Evolutionary conservation across 2,329 filamentous ascomycete genomes (phyloP), one percentile per base, ranked within the genome.

Genomic region (Aspergillus glaucus): DNA sequence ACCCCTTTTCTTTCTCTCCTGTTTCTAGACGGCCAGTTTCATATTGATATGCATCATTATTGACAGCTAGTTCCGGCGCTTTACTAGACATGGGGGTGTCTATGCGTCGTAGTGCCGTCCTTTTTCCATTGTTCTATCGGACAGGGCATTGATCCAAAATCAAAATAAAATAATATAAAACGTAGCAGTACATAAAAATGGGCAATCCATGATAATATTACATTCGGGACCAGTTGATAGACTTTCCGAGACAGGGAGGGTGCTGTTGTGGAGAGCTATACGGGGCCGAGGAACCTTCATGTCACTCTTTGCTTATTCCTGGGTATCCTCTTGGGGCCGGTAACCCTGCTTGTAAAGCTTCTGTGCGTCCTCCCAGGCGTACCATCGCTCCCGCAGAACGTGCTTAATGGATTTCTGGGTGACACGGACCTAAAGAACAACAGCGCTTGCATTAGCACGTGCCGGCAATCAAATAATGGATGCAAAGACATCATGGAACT

Each of bases 361-460:
- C 46, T 62, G 60, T 30, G 69, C 70, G 36, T 72, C 69, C 49
- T 69, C 68, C 86, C 89, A 97, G 8, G 87, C 80, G 71, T 95
- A 92, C 74, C 82, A 93, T 61, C 92, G 80, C 72, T 96, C 91
- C 32, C 88, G 92, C 62, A 97, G 75, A 44, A 85, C 80, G 57
- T 93, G 86, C 73, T 88, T 89, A 69, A 97, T 95, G 42, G 79
- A 77, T 62, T 82, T 80, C 80, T 92, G 88, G 21, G 92, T 96
- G 65, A 76, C 74, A 59, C 78, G 78, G 51, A 95, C 80, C 88
- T 95, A 62, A 21, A 43, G 4, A n/a, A 50, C 12, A 3, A 30
- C 34, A 37, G n/a, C 7, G 37, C 24, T 15, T 17, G 30, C 12
- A 15, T 44, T 44, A 44, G 43, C 10, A 17, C 15, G n/a, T 17